Evolutionary conservation across 495 filamentous ascomycete species (phyloP).

Genomic region (Hypoxylon intermedium): DNA sequence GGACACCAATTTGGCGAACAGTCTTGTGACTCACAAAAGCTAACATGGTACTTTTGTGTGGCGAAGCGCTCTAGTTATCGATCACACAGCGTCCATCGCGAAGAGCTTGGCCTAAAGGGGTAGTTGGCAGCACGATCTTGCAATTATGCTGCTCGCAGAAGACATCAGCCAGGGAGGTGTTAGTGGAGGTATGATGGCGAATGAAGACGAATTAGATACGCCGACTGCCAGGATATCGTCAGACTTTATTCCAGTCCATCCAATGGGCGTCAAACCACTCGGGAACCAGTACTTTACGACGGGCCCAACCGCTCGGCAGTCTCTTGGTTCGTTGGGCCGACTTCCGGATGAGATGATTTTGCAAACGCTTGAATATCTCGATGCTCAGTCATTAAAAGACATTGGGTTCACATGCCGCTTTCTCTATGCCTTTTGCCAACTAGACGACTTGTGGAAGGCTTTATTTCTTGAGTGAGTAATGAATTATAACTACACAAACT

Average conservation of each 20-base stretch:
- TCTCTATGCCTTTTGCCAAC: slow-evolving; percentile 83
- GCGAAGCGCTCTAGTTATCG: slow-evolving; percentile 9
- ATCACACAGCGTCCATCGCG: slow-evolving; percentile 1
- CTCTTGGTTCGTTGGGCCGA: slow-evolving; percentile 65
- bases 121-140: slow-evolving; percentile 6
- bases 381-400: slow-evolving; percentile 64
- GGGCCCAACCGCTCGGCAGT: slow-evolving; percentile 67
- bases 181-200: slow-evolving; percentile 12
- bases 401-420: slow-evolving; percentile 87
- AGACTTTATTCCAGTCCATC: slow-evolving; percentile 74
- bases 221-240: slow-evolving; percentile 34
- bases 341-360: slow-evolving; percentile 85
- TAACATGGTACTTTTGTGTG: slow-evolving; percentile 13
- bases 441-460: slow-evolving; percentile 90
- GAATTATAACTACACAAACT: slow-evolving; percentile 18
- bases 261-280: slow-evolving; percentile 82
- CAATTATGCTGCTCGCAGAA: slow-evolving; percentile 35
- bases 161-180: slow-evolving; percentile 30
- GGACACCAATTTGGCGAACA: neutral
- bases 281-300: slow-evolving; percentile 80
- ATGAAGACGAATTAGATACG: slow-evolving; percentile 30
- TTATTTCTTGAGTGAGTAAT: slow-evolving; percentile 82
- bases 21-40: slow-evolving; percentile 22
- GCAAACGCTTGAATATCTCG: slow-evolving; percentile 76
- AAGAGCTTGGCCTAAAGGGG: slow-evolving; percentile 21